A percentile compares a stretch with the other conserved stretches of the same genome.
phyloP scores from a whole-genome alignment of 495 filamentous ascomycete species.

The Penicillium robsamsonii region DNA sequence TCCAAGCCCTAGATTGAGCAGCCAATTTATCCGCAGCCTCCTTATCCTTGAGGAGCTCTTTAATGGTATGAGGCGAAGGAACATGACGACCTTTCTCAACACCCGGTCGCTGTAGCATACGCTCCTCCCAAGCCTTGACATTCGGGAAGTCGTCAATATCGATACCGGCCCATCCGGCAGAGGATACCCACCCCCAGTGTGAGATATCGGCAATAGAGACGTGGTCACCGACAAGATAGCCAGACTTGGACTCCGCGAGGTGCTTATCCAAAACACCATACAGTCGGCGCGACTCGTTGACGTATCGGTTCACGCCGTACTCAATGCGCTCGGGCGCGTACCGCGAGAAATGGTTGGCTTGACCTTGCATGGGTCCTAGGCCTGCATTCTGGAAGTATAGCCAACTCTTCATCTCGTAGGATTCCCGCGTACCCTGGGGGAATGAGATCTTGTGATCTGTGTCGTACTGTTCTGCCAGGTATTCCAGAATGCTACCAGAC shows the following conservation, averaged over 20 bases:
- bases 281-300: constrained; percentile 75
- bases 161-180: constrained; percentile 67
- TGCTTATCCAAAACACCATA: constrained; percentile 78
- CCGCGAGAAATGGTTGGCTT: constrained; percentile 85
- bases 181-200: constrained; percentile 71
- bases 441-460: constrained; percentile 80
- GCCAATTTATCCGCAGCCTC: constrained; percentile 53
- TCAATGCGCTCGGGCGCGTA: constrained; percentile 86
- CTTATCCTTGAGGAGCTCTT: constrained; percentile 55
- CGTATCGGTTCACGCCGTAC: constrained; percentile 82
- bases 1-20: constrained; percentile 52
- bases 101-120: constrained; percentile 61
- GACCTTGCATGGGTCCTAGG: constrained; percentile 89
- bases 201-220: constrained; percentile 83
- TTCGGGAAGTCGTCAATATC: constrained; percentile 75
- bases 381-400: constrained; percentile 71
- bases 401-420: constrained; percentile 80
- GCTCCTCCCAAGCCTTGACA: constrained; percentile 72
- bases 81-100: constrained; percentile 79
- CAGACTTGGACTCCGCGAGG: constrained; percentile 59
- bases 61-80: constrained; percentile 64
- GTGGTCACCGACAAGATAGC: constrained; percentile 76
- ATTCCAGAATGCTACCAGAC: constrained; percentile 81
- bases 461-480: constrained; percentile 79
- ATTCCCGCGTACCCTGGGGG: constrained; percentile 69